Conservation (phyloP, 306 rosid species). For the Castanospermum australe region DNA sequence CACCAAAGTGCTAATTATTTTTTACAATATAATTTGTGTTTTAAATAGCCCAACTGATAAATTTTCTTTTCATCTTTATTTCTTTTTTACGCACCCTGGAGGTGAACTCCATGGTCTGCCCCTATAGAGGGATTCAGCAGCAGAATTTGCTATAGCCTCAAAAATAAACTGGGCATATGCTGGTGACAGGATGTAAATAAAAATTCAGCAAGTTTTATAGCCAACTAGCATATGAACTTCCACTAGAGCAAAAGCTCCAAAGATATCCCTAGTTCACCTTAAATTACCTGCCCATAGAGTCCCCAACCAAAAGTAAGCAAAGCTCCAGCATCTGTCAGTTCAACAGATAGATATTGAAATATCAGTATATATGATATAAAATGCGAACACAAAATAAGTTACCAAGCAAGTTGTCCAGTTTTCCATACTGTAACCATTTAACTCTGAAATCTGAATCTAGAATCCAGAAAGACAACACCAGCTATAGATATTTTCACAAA, state of each 20-base stretch:
- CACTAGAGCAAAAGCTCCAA: neutral
- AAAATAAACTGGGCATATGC: neutral
- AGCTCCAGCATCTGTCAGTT: slow-evolving; percentile 75
- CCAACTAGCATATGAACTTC: neutral
- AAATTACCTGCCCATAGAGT: slow-evolving; percentile 81
- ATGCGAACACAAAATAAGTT: neutral
- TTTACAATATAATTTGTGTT: neutral
- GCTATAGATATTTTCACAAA: neutral
- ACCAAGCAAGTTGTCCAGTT: neutral
- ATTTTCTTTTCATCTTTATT: neutral
- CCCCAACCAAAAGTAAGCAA: slow-evolving; percentile 88
- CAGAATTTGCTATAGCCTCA: neutral
- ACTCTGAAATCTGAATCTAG: slow-evolving; percentile 3
- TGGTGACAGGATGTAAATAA: neutral
- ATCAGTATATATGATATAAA: neutral
- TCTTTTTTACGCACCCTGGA: neutral
- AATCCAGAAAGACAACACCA: neutral
- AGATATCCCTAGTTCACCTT: neutral
- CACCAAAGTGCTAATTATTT: neutral
- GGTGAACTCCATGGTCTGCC: neutral
- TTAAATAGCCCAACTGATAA: neutral
- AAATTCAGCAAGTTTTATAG: neutral
- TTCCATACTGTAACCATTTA: neutral
- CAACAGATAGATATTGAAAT: neutral
- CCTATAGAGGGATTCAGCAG: neutral